A percentile compares a stretch with the other conserved stretches of the same genome.
phyloP scores from a whole-genome alignment of 1,139 yeast genomes.

The Lodderomyces elongisporus region DNA sequence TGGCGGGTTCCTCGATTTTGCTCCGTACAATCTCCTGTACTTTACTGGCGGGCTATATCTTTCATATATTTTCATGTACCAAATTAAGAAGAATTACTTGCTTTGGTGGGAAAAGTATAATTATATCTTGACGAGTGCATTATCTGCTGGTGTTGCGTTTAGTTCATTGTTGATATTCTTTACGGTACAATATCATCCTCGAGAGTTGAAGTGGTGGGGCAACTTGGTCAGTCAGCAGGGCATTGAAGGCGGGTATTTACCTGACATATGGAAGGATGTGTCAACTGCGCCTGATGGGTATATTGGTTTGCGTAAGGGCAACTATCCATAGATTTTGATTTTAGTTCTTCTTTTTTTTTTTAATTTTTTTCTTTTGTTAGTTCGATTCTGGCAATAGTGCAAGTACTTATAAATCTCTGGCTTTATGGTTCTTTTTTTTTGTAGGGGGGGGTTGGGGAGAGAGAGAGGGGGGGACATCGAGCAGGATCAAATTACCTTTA shows the following conservation, averaged over 20 bases:
- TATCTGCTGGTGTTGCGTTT: slow-evolving; percentile 58
- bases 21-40: slow-evolving; percentile 55
- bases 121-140: slow-evolving; percentile 53
- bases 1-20: slow-evolving; percentile 43
- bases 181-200: slow-evolving; percentile 44
- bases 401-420: too few species aligned
- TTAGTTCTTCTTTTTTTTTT: too few species aligned
- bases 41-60: slow-evolving; percentile 47
- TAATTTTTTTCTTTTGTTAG: neutral
- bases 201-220: slow-evolving; percentile 57
- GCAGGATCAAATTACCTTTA: too few species aligned
- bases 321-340: slow-evolving; percentile 27
- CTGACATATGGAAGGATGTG: slow-evolving; percentile 29
- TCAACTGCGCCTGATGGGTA: slow-evolving; percentile 40
- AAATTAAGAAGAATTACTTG: slow-evolving; percentile 43
- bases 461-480: too few species aligned
- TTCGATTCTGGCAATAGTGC: too few species aligned
- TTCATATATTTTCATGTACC: slow-evolving; percentile 48
- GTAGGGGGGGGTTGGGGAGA: too few species aligned
- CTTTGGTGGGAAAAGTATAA: slow-evolving; percentile 65
- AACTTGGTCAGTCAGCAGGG: slow-evolving; percentile 40
- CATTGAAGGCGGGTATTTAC: slow-evolving; percentile 31
- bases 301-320: slow-evolving; percentile 37
- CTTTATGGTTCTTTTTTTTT: too few species aligned
- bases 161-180: slow-evolving; percentile 54